phyloP scores from a whole-genome alignment of 2,329 filamentous ascomycete genomes.

The Graphium sp. region DNA sequence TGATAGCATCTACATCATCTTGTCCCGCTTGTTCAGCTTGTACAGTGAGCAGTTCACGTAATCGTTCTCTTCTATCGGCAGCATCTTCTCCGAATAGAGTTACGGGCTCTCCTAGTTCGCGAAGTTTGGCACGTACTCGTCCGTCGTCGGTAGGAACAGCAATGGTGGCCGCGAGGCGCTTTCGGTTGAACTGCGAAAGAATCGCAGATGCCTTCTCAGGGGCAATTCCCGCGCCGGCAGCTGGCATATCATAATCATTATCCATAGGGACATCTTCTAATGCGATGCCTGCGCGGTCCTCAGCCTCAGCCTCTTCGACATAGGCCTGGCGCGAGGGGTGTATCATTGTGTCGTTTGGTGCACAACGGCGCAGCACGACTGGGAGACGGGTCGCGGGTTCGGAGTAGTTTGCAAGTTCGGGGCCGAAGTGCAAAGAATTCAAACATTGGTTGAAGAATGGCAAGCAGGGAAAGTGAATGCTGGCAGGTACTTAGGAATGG shows the following conservation, averaged over 20 bases:
- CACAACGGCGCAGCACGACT: too few relatives aligned
- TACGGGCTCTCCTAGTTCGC: slow-evolving; percentile 81
- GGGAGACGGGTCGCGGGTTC: too few relatives aligned
- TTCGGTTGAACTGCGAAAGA: slow-evolving; percentile 77
- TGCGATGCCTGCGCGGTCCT: slow-evolving; percentile 22
- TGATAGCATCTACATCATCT: slow-evolving; percentile 39
- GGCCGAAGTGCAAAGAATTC: too few relatives aligned
- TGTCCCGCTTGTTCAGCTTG: slow-evolving; percentile 36
- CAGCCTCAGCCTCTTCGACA: slow-evolving; percentile 62
- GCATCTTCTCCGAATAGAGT: slow-evolving; percentile 88
- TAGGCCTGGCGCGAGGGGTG: slow-evolving; percentile 87
- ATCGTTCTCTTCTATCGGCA: slow-evolving; percentile 67
- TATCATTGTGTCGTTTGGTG: slow-evolving; percentile 32
- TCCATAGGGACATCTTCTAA: slow-evolving; percentile 43
- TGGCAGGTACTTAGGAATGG: too few relatives aligned
- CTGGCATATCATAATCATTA: slow-evolving; percentile 68
- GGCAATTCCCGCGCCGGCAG: slow-evolving; percentile 45
- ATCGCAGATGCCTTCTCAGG: slow-evolving; percentile 75
- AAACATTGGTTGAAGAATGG: too few relatives aligned
- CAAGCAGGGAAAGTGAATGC: too few relatives aligned
- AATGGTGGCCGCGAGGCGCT: slow-evolving; percentile 73
- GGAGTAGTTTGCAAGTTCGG: too few relatives aligned
- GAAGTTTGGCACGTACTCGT: slow-evolving; percentile 62
- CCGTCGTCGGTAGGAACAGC: slow-evolving; percentile 89
- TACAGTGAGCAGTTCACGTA: slow-evolving; percentile 65